Base-by-base conservation (phyloP, 2,329 filamentous ascomycete species). In the Didymosphaeria variabile region DNA sequence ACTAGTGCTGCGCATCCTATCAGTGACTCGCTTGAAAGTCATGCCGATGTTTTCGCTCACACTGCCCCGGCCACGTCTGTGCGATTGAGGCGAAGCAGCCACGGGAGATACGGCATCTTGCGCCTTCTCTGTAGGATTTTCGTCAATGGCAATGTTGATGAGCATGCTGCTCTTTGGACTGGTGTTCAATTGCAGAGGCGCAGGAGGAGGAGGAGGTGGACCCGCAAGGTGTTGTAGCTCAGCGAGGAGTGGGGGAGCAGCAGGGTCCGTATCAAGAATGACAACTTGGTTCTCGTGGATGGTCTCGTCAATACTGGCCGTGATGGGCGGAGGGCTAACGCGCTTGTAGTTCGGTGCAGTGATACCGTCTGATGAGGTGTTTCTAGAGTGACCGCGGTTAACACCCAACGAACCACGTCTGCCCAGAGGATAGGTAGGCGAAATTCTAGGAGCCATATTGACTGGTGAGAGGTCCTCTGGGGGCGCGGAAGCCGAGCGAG, bases 151-250 rank as follows among this genome's bases (percentile, higher is more conserved):
- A 59, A 84, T 82, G 58, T 81, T 81, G 69, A 84, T 79, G 58
- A 79, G 71, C 34, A 78, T 62, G 53, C 72, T 76, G 44, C 70
- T 70, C 49, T 63, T 68, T 36, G 65, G 60, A 32, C 61, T 68
- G n/a, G 70, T 57, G 21, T 67, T 64, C 52, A 70, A 59, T 40
- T 68, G 71, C 12, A 73, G 59, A 17, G 82, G 81, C 12, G 79
- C 72, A n/a, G 82, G 82, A 23, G 82, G 83, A 17, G 82, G 83
- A 2, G 84, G 83, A 0, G 85, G 85, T 12, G 85, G 85, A 10
- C 75, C 79, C 26, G 82, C 84, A 17, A 90, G 79, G 72, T 89
- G 87, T 69, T 88, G 86, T 10, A 90, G 80, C 69, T 90, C 86
- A 7, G 87, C 85, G 19, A 90, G 80, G 10, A 88, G 77, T 10